Evolutionary conservation across 1,139 yeast genomes (phyloP), one percentile per base, ranked within the genome.

Genomic region (Hyphopichia burtonii): DNA sequence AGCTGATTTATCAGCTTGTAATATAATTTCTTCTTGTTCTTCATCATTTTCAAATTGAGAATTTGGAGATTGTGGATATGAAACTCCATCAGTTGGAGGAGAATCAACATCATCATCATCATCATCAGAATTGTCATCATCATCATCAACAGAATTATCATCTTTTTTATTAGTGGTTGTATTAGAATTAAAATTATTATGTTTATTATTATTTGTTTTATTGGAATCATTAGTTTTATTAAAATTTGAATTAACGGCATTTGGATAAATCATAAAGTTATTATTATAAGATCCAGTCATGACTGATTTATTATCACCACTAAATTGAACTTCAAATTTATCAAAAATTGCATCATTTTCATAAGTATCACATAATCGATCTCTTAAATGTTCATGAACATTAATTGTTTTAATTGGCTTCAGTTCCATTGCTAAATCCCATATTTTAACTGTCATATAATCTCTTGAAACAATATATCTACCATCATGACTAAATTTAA

Each of bases 291-390:
- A 87, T 43, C 99, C 99, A 19, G 99, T 91, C 94, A 94, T 88
- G 47, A 93, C 84, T 44, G 91, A 82, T 63, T 83, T 83, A 58
- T 89, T 87, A 66, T 94, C 98, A 37, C 99, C 99, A 53, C 91
- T 80, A 60, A 93, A 90, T 54, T 86, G 95, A 46, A 90, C 96
- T 71, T 93, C 99, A 66, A 94, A 94, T 74, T 93, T 94, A 73
- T 94, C 99, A 69, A 94, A 94, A 47, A 94, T 94, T 40, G 98
- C 96, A 68, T 94, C 99, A 63, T 91, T 91, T 65, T 94, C 99
- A 69, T 94, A 94, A 34, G 98, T 90, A 65, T 94, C 98, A 68
- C 98, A 93, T 58, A 94, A 75, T 60, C 94, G 78, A 58, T 90
- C 96, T 55, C 96, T 82, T 56, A 94, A 79, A 63, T 89, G 95